Evolutionary conservation across 106 monocot species (phyloP).

Genomic region (Amphibolis antarctica): DNA sequence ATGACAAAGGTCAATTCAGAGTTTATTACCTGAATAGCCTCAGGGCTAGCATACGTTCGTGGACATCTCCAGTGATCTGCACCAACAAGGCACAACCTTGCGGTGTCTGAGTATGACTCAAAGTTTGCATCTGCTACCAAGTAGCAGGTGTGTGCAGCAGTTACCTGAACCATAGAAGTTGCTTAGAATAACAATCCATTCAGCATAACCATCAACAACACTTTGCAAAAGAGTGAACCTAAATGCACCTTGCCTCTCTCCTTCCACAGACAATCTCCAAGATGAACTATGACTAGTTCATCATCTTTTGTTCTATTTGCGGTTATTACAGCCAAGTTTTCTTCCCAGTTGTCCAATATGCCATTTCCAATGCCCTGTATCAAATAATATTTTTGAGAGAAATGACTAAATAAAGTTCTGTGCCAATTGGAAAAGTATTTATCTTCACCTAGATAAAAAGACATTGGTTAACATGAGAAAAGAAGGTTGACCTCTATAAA

Average conservation of each 20-base stretch:
- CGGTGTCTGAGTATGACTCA: slow-evolving; percentile 62
- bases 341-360: slow-evolving; percentile 91
- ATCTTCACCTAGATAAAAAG: too few relatives aligned
- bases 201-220: background rate
- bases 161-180: slow-evolving; percentile 39
- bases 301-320: slow-evolving; percentile 93
- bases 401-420: background rate
- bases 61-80: slow-evolving; percentile 90
- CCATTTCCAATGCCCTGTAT: slow-evolving; percentile 34
- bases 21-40: slow-evolving; percentile 70
- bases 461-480: too few relatives aligned
- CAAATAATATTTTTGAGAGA: slow-evolving; percentile 4
- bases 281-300: slow-evolving; percentile 82
- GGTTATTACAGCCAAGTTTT: slow-evolving; percentile 82
- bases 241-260: slow-evolving; percentile 57
- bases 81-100: slow-evolving; percentile 87
- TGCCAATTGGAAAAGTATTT: too few relatives aligned
- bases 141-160: slow-evolving; percentile 88
- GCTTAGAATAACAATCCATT: background rate
- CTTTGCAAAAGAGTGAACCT: too few relatives aligned
- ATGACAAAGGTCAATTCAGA: background rate
- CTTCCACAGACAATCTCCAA: slow-evolving; percentile 91
- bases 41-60: slow-evolving; percentile 82
- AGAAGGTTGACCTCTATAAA: too few relatives aligned
- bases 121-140: slow-evolving; percentile 83